A percentile compares a stretch with the other conserved stretches of the same genome.
Evolutionary conservation across 805 yeast genomes (phyloP).

Genomic region (Metschnikowia noctiluminum): DNA sequence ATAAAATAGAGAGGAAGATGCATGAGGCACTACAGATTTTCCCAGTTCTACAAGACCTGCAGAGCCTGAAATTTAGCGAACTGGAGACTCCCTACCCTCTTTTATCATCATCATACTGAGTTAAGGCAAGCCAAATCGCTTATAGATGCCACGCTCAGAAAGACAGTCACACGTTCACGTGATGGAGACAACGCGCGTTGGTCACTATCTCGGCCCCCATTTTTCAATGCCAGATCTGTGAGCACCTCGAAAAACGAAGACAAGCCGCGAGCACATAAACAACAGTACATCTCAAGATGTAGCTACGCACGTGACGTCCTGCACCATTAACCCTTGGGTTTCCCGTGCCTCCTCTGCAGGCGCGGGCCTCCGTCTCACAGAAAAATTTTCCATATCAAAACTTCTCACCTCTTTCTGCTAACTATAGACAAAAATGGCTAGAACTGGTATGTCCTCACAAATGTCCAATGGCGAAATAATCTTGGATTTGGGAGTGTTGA

Average conservation of each 20-base stretch:
- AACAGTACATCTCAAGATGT: not conserved
- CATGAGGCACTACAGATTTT: too few relatives aligned
- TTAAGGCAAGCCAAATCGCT: too few relatives aligned
- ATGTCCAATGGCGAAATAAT: not conserved
- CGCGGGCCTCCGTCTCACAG: constrained; percentile 12
- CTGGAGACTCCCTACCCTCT: too few relatives aligned
- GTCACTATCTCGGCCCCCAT: too few relatives aligned
- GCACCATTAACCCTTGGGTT: not conserved
- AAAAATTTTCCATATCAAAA: constrained; percentile 15
- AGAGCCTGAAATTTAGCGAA: too few relatives aligned
- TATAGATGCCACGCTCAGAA: too few relatives aligned
- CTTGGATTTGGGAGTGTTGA: too few relatives aligned
- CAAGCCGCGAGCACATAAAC: not conserved
- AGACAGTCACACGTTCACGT: too few relatives aligned
- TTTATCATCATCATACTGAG: too few relatives aligned
- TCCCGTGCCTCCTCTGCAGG: constrained; percentile 12
- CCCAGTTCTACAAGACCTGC: too few relatives aligned
- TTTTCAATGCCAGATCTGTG: not conserved
- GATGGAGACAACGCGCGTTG: too few relatives aligned
- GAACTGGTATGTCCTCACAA: constrained; percentile 53
- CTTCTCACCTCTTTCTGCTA: constrained; percentile 13
- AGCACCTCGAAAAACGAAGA: not conserved
- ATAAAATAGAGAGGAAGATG: too few relatives aligned
- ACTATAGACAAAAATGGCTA: constrained; percentile 49
- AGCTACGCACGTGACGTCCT: constrained; percentile 1